Base-by-base conservation (phyloP, 108 stramenopile genomes). In the Conticribra guillardii region DNA sequence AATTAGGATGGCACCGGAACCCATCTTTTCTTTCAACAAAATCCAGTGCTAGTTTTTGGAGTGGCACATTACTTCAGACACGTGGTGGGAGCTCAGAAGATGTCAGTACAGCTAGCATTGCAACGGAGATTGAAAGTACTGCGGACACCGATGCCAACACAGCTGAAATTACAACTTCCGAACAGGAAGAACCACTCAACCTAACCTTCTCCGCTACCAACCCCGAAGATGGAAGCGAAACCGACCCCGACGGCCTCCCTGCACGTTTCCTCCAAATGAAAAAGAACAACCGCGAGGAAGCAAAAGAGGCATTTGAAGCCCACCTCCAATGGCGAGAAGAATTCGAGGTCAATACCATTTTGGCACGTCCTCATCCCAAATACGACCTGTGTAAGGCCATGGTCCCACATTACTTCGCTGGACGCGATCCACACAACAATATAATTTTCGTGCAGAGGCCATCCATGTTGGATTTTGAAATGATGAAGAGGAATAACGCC, bases 231-330 rank as follows among this genome's bases (percentile, higher is more conserved):
- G 90, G 90, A 17, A 80, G 80, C 53, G 58, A 84, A 48, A 57
- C 55, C 22, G 87, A 91, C 72, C 83, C 86, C 18, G 90, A 91
- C 51, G 86, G 86, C 48, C 84, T 91, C 46, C 90, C 90, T 16
- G 51, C 53, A 8, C 86, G 87, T 4, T 91, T 87, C 67, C 47
- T 91, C 17, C 51, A 68, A 22, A 91, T 91, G 90, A 86, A 89
- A 31, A 85, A 81, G 32, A 62, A 68, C 21, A 71, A 85, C 26
- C 80, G 90, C 2, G 83, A 52, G 19, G 56, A 77, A 54, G 90
- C 90, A 16, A 84, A 78, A 45, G 69, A 33, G 16, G 82, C 87
- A 18, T 65, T 82, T 16, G 57, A 79, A n/a, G 61, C 49, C 15
- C 85, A 84, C n/a, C 60, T 89, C 19, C 23, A 60, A 44, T 91